phyloP scores from a whole-genome alignment of 805 yeast species.

The Candida alai region DNA sequence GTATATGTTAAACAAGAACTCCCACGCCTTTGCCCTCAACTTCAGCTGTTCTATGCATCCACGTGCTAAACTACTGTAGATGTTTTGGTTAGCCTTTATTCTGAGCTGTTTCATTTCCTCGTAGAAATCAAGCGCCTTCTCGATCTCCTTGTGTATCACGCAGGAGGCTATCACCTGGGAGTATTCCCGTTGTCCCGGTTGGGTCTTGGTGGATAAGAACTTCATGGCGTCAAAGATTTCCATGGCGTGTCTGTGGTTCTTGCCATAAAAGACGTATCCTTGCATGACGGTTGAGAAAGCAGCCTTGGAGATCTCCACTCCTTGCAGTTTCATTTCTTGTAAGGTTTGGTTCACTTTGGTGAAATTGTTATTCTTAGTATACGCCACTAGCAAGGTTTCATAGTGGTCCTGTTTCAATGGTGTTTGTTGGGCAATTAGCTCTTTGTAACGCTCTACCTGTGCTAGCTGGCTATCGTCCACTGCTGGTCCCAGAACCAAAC shows the following conservation, averaged over 20 bases:
- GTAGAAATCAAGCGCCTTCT: slow-evolving; percentile 71
- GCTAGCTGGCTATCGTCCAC: slow-evolving; percentile 19
- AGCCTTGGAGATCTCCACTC: slow-evolving; percentile 39
- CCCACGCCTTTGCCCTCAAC: slow-evolving; percentile 66
- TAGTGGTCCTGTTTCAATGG: slow-evolving; percentile 36
- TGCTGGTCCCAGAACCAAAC: slow-evolving; percentile 22
- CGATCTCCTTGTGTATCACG: slow-evolving; percentile 58
- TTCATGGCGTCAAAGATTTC: slow-evolving; percentile 83
- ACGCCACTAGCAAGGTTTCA: slow-evolving; percentile 43
- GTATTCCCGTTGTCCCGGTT: slow-evolving; percentile 68
- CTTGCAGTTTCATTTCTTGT: slow-evolving; percentile 32
- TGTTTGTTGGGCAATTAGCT: slow-evolving; percentile 17
- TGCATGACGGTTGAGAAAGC: slow-evolving; percentile 58
- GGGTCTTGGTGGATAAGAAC: slow-evolving; percentile 59
- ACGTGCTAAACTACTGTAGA: slow-evolving; percentile 55
- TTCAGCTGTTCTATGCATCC: slow-evolving; percentile 51
- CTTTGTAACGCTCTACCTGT: slow-evolving; percentile 29
- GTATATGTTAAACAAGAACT: slow-evolving; percentile 62
- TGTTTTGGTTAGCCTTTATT: slow-evolving; percentile 28
- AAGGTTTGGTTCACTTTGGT: slow-evolving; percentile 35
- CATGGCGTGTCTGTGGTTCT: slow-evolving; percentile 56
- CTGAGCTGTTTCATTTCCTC: slow-evolving; percentile 53
- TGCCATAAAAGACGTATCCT: slow-evolving; percentile 50
- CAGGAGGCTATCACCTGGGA: slow-evolving; percentile 67
- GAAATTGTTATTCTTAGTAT: slow-evolving; percentile 39